Percentiles rank a stretch among this genome's conserved stretches.
Evolutionary conservation across 805 yeast species (phyloP).

Genomic region (Starmera caribaea): DNA sequence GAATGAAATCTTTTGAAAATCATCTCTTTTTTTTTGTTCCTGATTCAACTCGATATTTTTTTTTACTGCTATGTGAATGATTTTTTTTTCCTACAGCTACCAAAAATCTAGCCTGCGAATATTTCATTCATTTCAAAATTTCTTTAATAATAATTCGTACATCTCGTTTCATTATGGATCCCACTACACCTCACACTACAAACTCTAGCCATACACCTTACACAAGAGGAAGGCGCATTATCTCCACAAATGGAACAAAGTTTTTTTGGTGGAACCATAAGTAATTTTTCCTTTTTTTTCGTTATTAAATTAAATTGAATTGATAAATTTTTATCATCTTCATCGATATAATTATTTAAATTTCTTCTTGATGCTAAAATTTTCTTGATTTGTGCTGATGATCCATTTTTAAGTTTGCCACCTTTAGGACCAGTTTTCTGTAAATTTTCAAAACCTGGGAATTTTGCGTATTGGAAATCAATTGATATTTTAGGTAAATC

Average conservation of each 20-base stretch:
- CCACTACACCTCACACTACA: conserved; percentile 31
- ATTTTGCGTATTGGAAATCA: conserved; percentile 13
- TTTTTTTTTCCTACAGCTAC: too few relatives aligned
- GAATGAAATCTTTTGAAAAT: not conserved
- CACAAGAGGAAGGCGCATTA: conserved; percentile 29
- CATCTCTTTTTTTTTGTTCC: too few relatives aligned
- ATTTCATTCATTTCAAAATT: too few relatives aligned
- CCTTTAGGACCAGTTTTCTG: conserved; percentile 5
- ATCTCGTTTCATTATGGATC: conserved; percentile 35
- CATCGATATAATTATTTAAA: conserved; percentile 31
- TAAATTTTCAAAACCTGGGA: not conserved
- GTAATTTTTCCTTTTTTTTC: conserved; percentile 20
- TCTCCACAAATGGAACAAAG: conserved; percentile 39
- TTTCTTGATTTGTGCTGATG: conserved; percentile 26
- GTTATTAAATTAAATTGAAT: conserved; percentile 18
- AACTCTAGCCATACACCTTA: conserved; percentile 30
- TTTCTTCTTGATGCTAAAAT: conserved; percentile 30
- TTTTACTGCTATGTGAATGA: too few relatives aligned
- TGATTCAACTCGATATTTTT: too few relatives aligned
- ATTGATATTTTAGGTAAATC: conserved; percentile 28
- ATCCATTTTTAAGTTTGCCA: conserved; percentile 9
- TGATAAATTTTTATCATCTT: conserved; percentile 28
- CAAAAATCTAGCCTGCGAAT: too few relatives aligned
- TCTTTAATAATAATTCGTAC: conserved; percentile 20
- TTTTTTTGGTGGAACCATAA: conserved; percentile 26